phyloP scores from a whole-genome alignment of 441 rosid genomes.

The Adansonia madagascariensis region DNA sequence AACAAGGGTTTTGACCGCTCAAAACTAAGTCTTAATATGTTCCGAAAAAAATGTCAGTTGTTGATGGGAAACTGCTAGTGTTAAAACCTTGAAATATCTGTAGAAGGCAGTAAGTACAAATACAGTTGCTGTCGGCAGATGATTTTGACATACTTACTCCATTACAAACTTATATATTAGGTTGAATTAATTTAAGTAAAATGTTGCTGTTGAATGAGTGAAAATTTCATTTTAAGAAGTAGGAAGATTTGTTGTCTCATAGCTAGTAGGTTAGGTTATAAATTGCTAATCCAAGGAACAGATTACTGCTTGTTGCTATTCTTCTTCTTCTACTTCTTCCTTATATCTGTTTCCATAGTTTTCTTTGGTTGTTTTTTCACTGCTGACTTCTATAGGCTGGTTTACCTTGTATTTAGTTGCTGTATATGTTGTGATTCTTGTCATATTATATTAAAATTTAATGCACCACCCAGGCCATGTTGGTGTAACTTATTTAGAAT shows the following conservation, averaged over 20 bases:
- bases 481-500: neutral
- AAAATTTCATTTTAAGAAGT: neutral
- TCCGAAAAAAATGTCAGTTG: neutral
- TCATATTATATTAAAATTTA: neutral
- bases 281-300: neutral
- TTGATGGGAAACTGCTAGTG: conserved; percentile 4
- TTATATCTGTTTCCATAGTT: neutral
- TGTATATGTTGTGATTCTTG: conserved; percentile 12
- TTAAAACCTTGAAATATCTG: conserved; percentile 2
- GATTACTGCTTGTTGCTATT: neutral
- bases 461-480: neutral
- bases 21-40: neutral
- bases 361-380: neutral
- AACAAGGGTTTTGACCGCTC: neutral
- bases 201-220: neutral
- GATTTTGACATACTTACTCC: neutral
- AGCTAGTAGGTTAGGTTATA: neutral
- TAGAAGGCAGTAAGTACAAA: neutral
- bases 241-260: neutral
- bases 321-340: neutral
- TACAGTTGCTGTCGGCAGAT: neutral
- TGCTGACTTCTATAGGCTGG: neutral
- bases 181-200: neutral
- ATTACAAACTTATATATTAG: neutral
- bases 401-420: conserved; percentile 11